These are phyloP conservation scores for Wickerhamomyces alni DNA, from an alignment of 805 yeast genomes.

Conservation along the genomic window DNA sequence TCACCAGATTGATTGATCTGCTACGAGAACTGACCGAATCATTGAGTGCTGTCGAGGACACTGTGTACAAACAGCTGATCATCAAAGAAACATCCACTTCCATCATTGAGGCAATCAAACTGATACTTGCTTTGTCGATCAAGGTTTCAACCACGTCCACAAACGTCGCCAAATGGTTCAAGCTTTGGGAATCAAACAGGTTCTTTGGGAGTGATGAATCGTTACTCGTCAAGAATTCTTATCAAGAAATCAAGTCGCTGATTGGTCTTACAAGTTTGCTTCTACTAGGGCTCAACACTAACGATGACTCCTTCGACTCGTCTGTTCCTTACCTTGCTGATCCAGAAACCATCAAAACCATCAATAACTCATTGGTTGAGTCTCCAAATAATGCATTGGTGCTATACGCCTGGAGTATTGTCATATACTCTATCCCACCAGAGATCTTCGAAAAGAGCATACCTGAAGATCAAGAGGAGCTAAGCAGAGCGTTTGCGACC, in stretches of 20 bases:
- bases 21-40: constrained; percentile 6
- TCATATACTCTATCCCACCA: constrained; percentile 44
- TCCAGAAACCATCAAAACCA: constrained; percentile 28
- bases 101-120: constrained; percentile 31
- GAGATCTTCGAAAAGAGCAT: constrained; percentile 37
- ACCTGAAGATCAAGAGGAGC: constrained; percentile 15
- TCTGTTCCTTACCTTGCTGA: constrained; percentile 36
- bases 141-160: constrained; percentile 30
- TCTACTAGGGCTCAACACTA: constrained; percentile 51
- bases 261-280: constrained; percentile 43
- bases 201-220: constrained; percentile 14
- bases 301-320: constrained; percentile 35
- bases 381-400: constrained; percentile 41
- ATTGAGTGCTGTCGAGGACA: constrained; percentile 4
- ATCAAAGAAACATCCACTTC: constrained; percentile 28
- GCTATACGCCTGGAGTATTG: constrained; percentile 62
- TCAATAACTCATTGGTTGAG: constrained; percentile 34
- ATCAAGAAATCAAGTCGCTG: constrained; percentile 36
- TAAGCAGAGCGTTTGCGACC: constrained; percentile 9
- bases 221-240: constrained; percentile 12
- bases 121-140: constrained; percentile 33
- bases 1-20: constrained; percentile 15
- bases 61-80: constrained; percentile 12
- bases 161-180: constrained; percentile 49
- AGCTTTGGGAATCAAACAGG: constrained; percentile 34